These are phyloP conservation scores for Neurospora sp. DNA, from an alignment of 495 filamentous ascomycete species.

Conservation along the genomic window DNA sequence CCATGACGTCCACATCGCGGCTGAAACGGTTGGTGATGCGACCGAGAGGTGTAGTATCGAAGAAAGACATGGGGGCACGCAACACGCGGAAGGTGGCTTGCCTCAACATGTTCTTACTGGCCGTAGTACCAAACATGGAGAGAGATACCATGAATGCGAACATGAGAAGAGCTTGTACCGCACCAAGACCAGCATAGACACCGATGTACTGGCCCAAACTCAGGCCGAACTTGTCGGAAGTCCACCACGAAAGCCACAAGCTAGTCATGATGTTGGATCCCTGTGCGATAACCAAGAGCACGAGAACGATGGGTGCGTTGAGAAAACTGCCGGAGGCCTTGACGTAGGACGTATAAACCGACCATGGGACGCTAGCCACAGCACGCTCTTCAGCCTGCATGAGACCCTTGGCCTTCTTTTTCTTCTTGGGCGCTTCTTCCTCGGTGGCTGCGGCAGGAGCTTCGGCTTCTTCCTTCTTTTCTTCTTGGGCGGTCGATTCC, in stretches of 20 bases:
- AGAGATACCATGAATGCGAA: slow-evolving; percentile 54
- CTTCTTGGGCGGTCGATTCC: slow-evolving; percentile 69
- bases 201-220: slow-evolving; percentile 69
- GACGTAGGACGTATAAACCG: slow-evolving; percentile 73
- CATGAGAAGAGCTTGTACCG: slow-evolving; percentile 62
- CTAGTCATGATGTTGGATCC: slow-evolving; percentile 77
- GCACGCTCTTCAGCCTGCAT: slow-evolving; percentile 92
- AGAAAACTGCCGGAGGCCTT: slow-evolving; percentile 67
- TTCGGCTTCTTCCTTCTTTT: slow-evolving; percentile 43
- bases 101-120: slow-evolving; percentile 74
- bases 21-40: slow-evolving; percentile 96
- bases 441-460: slow-evolving; percentile 32
- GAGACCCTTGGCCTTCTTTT: slow-evolving; percentile 51
- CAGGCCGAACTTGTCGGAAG: slow-evolving; percentile 59
- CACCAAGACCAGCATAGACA: slow-evolving; percentile 71
- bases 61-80: slow-evolving; percentile 91
- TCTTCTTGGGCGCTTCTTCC: slow-evolving; percentile 46
- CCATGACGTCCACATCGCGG: slow-evolving; percentile 91
- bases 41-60: slow-evolving; percentile 93
- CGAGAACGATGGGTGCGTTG: slow-evolving; percentile 53
- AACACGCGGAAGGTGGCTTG: slow-evolving; percentile 73
- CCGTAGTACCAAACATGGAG: slow-evolving; percentile 67
- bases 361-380: slow-evolving; percentile 71
- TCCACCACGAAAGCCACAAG: slow-evolving; percentile 93
- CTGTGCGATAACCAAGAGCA: slow-evolving; percentile 60